Evolutionary conservation across 352 stramenopile species (phyloP).

Genomic region (Phytophthora sp.): DNA sequence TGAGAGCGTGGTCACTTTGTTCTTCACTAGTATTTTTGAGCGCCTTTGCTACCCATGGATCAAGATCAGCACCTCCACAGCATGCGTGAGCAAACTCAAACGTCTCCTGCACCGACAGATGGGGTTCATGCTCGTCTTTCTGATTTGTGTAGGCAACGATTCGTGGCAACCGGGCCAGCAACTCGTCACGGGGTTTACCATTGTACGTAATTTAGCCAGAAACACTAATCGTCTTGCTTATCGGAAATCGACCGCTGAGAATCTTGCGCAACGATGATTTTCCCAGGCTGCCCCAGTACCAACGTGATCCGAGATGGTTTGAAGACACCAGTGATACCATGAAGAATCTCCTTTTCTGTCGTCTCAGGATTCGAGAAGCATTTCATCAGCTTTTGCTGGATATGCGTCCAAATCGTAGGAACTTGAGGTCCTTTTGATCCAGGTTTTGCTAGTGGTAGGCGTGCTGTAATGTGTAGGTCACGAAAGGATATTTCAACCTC

Average conservation of each 20-base stretch:
- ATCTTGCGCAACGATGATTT: conserved; percentile 51
- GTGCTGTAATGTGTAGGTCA: conserved; percentile 43
- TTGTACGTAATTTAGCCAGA: conserved; percentile 55
- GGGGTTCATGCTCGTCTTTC: conserved; percentile 87
- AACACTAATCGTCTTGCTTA: conserved; percentile 49
- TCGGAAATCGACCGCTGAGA: conserved; percentile 48
- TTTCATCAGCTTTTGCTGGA: conserved; percentile 2
- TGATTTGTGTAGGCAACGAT: conserved; percentile 57
- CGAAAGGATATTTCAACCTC: conserved; percentile 55
- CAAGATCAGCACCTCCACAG: conserved; percentile 46
- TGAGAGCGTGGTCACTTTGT: conserved; percentile 37
- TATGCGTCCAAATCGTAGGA: conserved; percentile 14
- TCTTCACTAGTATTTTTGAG: conserved; percentile 44
- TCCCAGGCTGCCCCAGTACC: conserved; percentile 44
- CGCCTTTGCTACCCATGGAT: conserved; percentile 46
- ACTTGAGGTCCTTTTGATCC: conserved; percentile 6
- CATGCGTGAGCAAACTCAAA: conserved; percentile 93
- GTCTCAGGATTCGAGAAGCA: conserved; percentile 30
- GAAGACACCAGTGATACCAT: conserved; percentile 41
- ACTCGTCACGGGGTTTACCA: conserved; percentile 21
- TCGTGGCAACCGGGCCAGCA: conserved; percentile 37
- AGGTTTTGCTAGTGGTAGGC: conserved; percentile 1
- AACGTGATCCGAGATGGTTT: conserved; percentile 45
- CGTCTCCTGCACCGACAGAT: conserved; percentile 94
- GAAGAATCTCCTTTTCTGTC: conserved; percentile 47